These are phyloP conservation scores for Clavulina sp. DNA, from an alignment of 768 basidiomycete genomes.

Conservation along the genomic window DNA sequence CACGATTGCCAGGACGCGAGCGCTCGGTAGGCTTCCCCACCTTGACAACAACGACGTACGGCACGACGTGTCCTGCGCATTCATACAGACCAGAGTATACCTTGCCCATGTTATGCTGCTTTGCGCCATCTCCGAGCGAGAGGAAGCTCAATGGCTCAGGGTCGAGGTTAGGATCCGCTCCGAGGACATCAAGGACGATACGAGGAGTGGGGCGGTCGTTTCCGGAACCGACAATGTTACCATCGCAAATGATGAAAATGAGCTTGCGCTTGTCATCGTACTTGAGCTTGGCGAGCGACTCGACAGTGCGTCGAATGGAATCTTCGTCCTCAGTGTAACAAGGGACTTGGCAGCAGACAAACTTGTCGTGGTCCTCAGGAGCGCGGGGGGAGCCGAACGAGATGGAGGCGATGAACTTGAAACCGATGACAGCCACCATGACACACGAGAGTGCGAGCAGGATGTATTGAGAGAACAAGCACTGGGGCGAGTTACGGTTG, in stretches of 20 bases:
- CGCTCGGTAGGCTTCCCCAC: conserved; percentile 91
- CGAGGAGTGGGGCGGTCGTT: conserved; percentile 93
- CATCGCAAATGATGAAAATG: conserved; percentile 85
- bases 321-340: conserved; percentile 94
- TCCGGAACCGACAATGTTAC: conserved; percentile 93
- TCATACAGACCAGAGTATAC: conserved; percentile 94
- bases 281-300: conserved; percentile 82
- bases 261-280: conserved; percentile 98
- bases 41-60: conserved; percentile 83
- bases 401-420: conserved; percentile 88
- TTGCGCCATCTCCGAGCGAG: conserved; percentile 83
- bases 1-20: conserved; percentile 85
- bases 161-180: conserved; percentile 80
- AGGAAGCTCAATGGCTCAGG: conserved; percentile 91
- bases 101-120: conserved; percentile 97
- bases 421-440: conserved; percentile 90
- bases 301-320: conserved; percentile 75
- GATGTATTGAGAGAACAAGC: conserved; percentile 80
- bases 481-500: conserved; percentile 80
- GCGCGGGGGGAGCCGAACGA: conserved; percentile 64
- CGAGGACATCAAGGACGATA: conserved; percentile 92
- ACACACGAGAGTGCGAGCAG: conserved; percentile 73
- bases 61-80: conserved; percentile 85
- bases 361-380: conserved; percentile 92
- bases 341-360: conserved; percentile 93